These are phyloP conservation scores for Fusarium heterosporum DNA, from an alignment of 2,329 filamentous ascomycete species.

Conservation along the genomic window DNA sequence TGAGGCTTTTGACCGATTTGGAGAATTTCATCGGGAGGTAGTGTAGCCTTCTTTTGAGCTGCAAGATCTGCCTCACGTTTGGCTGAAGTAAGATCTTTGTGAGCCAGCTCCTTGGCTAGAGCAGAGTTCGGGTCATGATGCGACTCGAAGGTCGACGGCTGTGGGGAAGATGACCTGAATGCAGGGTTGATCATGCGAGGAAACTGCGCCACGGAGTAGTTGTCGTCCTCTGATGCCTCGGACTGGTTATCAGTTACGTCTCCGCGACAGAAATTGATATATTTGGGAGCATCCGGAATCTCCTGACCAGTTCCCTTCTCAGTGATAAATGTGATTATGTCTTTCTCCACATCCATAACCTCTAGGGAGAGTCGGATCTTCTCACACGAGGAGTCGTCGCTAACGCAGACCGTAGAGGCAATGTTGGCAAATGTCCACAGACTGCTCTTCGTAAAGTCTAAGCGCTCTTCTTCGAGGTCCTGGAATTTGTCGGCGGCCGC, in stretches of 20 bases:
- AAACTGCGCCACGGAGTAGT: conserved; percentile 95
- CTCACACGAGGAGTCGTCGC: conserved; percentile 95
- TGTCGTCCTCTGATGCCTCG: conserved; percentile 85
- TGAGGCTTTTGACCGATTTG: conserved; percentile 31
- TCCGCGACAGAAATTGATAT: conserved; percentile 98
- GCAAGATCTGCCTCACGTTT: conserved; percentile 63
- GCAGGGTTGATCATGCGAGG: conserved; percentile 94
- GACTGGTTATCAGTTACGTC: conserved; percentile 85
- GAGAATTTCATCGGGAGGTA: conserved; percentile 40
- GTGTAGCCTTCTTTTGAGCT: conserved; percentile 59
- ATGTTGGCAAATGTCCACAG: conserved; percentile 99
- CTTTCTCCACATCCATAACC: conserved; percentile 96
- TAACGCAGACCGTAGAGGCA: conserved; percentile 95
- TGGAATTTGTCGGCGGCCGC: conserved; percentile 98
- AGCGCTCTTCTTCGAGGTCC: conserved; percentile 94
- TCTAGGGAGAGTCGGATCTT: conserved; percentile 94
- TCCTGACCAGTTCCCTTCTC: conserved; percentile 94
- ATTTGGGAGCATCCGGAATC: conserved; percentile 95
- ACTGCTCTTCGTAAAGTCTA: conserved; percentile 98
- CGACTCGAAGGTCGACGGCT: conserved; percentile 91
- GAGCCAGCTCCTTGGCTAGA: conserved; percentile 76
- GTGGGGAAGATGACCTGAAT: conserved; percentile 94
- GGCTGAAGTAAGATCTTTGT: conserved; percentile 61
- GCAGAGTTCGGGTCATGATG: conserved; percentile 87
- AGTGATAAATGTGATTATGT: conserved; percentile 89